A percentile compares a stretch with the other conserved stretches of the same genome.
These are phyloP conservation scores for Prunus yedoensis DNA, from an alignment of 331 rosid species.

Conservation along the genomic window DNA sequence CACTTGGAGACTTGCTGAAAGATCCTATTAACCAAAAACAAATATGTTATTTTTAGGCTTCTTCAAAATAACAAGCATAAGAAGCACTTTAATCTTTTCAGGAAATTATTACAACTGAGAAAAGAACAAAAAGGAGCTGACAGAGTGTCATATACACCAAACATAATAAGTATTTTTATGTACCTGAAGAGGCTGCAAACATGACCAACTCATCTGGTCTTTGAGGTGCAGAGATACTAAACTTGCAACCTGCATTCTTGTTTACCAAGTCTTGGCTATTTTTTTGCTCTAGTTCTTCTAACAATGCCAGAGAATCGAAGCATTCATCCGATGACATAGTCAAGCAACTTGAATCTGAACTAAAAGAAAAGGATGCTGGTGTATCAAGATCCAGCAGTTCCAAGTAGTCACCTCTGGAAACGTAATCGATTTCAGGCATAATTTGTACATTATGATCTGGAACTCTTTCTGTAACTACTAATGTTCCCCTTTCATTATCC, in stretches of 20 bases:
- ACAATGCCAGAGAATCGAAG: constrained; percentile 33
- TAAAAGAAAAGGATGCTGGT: constrained; percentile 33
- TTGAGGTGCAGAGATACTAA: constrained; percentile 21
- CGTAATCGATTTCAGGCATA: constrained; percentile 17
- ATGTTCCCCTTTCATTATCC: constrained; percentile 5
- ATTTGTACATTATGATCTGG: constrained; percentile 11
- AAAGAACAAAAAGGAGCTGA: too few relatives aligned
- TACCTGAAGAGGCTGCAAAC: constrained; percentile 36
- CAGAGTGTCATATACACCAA: not conserved
- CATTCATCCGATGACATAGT: constrained; percentile 38
- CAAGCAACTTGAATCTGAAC: constrained; percentile 47
- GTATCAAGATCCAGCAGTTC: constrained; percentile 39
- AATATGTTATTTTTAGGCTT: not conserved
- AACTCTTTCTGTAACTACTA: constrained; percentile 20
- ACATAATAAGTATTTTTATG: not conserved
- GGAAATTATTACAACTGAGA: too few relatives aligned
- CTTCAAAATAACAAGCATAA: not conserved
- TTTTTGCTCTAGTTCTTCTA: constrained; percentile 24
- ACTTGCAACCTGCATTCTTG: constrained; percentile 30
- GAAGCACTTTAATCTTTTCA: not conserved
- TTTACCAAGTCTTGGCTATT: not conserved
- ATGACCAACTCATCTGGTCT: constrained; percentile 24
- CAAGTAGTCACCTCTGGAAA: constrained; percentile 35
- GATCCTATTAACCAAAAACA: constrained; percentile 11
- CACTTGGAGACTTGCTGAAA: constrained; percentile 8